Conservation (phyloP, 768 basidiomycete species). For the Mycena polygramma region DNA sequence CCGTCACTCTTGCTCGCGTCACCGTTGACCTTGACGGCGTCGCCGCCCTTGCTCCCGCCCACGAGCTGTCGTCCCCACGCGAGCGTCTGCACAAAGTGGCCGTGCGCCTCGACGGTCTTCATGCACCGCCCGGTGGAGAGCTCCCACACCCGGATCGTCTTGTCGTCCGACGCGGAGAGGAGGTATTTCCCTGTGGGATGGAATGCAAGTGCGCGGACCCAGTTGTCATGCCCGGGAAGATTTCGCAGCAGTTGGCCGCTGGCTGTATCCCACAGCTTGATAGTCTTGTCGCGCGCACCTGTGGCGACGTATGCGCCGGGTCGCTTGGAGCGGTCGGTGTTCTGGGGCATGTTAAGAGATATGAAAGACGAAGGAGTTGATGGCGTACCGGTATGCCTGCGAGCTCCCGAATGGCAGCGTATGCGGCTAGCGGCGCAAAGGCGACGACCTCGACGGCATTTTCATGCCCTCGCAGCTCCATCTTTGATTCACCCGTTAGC, state of each 20-base stretch:
- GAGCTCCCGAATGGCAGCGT: constrained; percentile 82
- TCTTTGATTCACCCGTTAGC: constrained; percentile 79
- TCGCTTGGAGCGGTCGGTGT: constrained; percentile 64
- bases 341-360: constrained; percentile 48
- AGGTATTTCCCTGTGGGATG: constrained; percentile 92
- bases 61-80: constrained; percentile 79
- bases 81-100: constrained; percentile 85
- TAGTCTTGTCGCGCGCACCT: constrained; percentile 91
- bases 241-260: constrained; percentile 86
- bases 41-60: constrained; percentile 52
- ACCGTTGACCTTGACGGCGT: constrained; percentile 49
- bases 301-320: constrained; percentile 78
- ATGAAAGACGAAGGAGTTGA: constrained; percentile 1
- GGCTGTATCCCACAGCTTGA: constrained; percentile 91
- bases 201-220: constrained; percentile 90
- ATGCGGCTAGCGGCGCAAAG: constrained; percentile 84
- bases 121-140: constrained; percentile 86
- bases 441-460: constrained; percentile 86
- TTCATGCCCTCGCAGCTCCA: constrained; percentile 89
- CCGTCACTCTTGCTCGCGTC: constrained; percentile 41
- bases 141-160: constrained; percentile 93
- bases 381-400: constrained; percentile 72
- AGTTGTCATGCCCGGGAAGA: constrained; percentile 90
- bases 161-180: constrained; percentile 93
- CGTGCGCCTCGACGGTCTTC: constrained; percentile 90